Base-by-base conservation (phyloP, 2,329 filamentous ascomycete species). In the Colletotrichum orbiculare region DNA sequence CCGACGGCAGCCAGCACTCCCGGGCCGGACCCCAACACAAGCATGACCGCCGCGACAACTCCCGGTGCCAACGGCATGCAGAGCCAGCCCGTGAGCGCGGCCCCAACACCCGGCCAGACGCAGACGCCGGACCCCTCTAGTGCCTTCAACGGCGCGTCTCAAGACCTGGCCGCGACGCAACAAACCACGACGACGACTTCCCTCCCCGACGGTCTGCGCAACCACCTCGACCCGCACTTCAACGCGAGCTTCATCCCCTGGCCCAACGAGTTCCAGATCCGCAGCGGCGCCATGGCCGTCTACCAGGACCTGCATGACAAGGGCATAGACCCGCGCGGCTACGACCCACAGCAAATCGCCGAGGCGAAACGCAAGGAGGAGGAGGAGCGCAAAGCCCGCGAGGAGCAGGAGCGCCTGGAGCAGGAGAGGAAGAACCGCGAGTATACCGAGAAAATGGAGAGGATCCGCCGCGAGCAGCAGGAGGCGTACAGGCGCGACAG, bases 221-320 rank as follows among this genome's bases (percentile, higher is more conserved):
- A 79, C 57, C 83, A 81, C 69, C 74, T 87, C 49, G 88, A 91
- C 71, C 85, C 87, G 0, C 76, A 84, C 15, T 82, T 83, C 8
- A 83, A 85, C 9, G 80, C 84, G 42, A 73, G 81, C n/a, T 96
- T 94, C 79, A 84, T 88, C 50, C 92, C 93, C 1, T 96, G 92
- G 92, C 92, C 92, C 0, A 82, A 81, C 35, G 88, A 92, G 67
- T 87, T 90, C 38, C 85, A 88, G 64, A 92, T 96, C 67, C 85
- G 87, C 38, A 79, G 81, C 13, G 92, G 93, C 41, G 88, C 89
- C 2, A 81, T 96, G 46, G 89, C 88, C 0, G 80, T 82, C 8
- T 85, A 87, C 48, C 89, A 93, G 71, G 78, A 82, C 33, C 82
- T 93, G 67, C 69, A 85, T 6, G 88, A 91, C 70, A 78, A 82